phyloP scores from a whole-genome alignment of 2,329 filamentous ascomycete genomes.

The Epichloe sp. region DNA sequence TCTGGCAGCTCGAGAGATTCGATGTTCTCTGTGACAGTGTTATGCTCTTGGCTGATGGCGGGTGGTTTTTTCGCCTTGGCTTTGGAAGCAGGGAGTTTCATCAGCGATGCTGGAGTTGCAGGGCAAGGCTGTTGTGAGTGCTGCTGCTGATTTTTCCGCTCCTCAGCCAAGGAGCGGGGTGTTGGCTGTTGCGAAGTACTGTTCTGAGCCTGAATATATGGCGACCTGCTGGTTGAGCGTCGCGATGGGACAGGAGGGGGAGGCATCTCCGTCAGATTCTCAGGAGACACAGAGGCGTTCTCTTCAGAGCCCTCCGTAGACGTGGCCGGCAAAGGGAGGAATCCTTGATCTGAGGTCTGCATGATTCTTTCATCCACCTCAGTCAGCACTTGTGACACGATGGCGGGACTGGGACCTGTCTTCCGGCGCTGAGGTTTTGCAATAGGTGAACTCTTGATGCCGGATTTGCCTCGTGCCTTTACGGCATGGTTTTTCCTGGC shows the following conservation, averaged over 20 bases:
- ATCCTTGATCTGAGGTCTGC: slow-evolving; percentile 20
- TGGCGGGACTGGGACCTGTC: slow-evolving; percentile 36
- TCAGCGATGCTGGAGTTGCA: slow-evolving; percentile 77
- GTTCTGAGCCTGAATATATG: slow-evolving; percentile 48
- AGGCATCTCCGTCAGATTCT: slow-evolving; percentile 52
- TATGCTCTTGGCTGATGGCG: slow-evolving; percentile 16
- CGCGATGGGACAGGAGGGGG: slow-evolving; percentile 57
- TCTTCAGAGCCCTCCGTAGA: slow-evolving; percentile 47
- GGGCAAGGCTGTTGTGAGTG: slow-evolving; percentile 37
- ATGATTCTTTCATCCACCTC: slow-evolving; percentile 34
- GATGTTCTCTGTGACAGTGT: slow-evolving; percentile 37
- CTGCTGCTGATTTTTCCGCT: slow-evolving; percentile 4
- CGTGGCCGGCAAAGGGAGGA: slow-evolving; percentile 24
- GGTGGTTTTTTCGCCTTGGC: slow-evolving; percentile 34
- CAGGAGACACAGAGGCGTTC: slow-evolving; percentile 51
- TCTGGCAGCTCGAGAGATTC: slow-evolving; percentile 60
- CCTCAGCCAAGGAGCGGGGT: slow-evolving; percentile 4
- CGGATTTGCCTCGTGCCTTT: slow-evolving; percentile 38
- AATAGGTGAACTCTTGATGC: slow-evolving; percentile 58
- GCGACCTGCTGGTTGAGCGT: slow-evolving; percentile 51
- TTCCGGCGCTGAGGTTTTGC: slow-evolving; percentile 51
- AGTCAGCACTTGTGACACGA: slow-evolving; percentile 41
- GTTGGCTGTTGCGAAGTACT: slow-evolving; percentile 14
- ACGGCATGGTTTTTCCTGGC: slow-evolving; percentile 36
- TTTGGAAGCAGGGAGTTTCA: slow-evolving; percentile 54